These are phyloP conservation scores for Saturnispora hagleri DNA, from an alignment of 805 yeast species.

Conservation along the genomic window DNA sequence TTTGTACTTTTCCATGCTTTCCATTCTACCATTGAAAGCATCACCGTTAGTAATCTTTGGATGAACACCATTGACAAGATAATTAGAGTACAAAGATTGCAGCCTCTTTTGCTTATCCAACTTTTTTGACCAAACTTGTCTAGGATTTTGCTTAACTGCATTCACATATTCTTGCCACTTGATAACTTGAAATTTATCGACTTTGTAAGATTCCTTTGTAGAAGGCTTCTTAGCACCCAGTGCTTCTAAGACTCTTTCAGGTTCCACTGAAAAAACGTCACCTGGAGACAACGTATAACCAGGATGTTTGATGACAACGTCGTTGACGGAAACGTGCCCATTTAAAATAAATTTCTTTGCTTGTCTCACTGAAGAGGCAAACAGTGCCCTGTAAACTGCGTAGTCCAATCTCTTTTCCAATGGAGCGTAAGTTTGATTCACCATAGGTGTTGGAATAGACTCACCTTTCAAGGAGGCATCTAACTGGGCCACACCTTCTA, in stretches of 20 bases:
- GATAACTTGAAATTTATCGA: slow-evolving; percentile 63
- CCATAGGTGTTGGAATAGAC: slow-evolving; percentile 59
- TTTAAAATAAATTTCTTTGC: slow-evolving; percentile 80
- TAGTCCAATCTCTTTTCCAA: slow-evolving; percentile 84
- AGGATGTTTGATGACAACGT: slow-evolving; percentile 68
- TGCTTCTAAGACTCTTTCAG: slow-evolving; percentile 77
- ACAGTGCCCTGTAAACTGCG: slow-evolving; percentile 85
- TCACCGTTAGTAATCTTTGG: slow-evolving; percentile 13
- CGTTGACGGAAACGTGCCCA: slow-evolving; percentile 82
- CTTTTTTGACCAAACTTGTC: slow-evolving; percentile 44
- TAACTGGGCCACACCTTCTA: slow-evolving; percentile 81
- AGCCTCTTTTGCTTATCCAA: slow-evolving; percentile 34
- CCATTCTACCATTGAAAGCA: slow-evolving; percentile 19
- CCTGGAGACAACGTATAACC: slow-evolving; percentile 73
- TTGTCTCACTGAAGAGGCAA: slow-evolving; percentile 89
- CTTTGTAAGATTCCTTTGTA: slow-evolving; percentile 51
- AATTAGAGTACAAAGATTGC: slow-evolving; percentile 23
- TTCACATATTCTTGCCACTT: slow-evolving; percentile 70
- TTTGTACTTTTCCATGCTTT: slow-evolving; percentile 21
- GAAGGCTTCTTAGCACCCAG: slow-evolving; percentile 82
- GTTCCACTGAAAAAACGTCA: slow-evolving; percentile 77
- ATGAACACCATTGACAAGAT: slow-evolving; percentile 17
- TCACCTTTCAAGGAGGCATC: slow-evolving; percentile 68
- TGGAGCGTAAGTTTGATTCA: slow-evolving; percentile 80
- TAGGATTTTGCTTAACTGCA: slow-evolving; percentile 47